Base-by-base conservation (phyloP, 345 rosid species). In the Salix dunnii region DNA sequence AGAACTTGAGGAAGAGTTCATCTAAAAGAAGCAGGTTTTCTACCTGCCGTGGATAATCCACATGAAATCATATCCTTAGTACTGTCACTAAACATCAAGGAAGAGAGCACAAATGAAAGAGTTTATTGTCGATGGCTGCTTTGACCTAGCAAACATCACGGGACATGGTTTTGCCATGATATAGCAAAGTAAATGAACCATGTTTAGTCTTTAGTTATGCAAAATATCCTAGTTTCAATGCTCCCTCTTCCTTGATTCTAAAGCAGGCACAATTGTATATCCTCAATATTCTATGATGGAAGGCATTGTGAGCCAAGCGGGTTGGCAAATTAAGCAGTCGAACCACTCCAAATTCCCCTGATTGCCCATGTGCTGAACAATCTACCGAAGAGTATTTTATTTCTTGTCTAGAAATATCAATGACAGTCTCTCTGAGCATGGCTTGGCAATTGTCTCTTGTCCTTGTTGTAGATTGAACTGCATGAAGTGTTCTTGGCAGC, bases 1-100 rank as follows among this genome's bases (percentile, higher is more conserved):
- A 94, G 69, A 85, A 81, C 82, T 87, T 91, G 48, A 74, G 23
- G 66, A 88, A 84, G 33, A 16, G 31, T 61, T 61, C 31, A 2
- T 0, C 65, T 13, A 61, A 61, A 27, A 60, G 16, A 16, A 61
- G 65, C 14, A n/a, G 65, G 65, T 61, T 27, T 8, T 61, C 31
- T 61, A 8, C 31, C 28, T 27, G 7, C 65, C 65, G 28, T 27
- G 25, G 31, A 23, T 61, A 61, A 7, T 58, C 63, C 63, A 14
- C 10, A 58, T n/a, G 21, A 13, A 23, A 58, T 61, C 65, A 9
- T 61, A n/a, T 25, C 65, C 30, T 61, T 0, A 0, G 27, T 23
- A 49, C 55, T 49, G 55, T 49, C 18, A 49, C 55, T 18, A 18
- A 6, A 17, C 7, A 49, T 49, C 8, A 6, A 49, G 55, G 55